Evolutionary conservation across 176 grass and related monocot species (phyloP), one percentile per base, ranked within the genome.

Genomic region (Phragmites australis): DNA sequence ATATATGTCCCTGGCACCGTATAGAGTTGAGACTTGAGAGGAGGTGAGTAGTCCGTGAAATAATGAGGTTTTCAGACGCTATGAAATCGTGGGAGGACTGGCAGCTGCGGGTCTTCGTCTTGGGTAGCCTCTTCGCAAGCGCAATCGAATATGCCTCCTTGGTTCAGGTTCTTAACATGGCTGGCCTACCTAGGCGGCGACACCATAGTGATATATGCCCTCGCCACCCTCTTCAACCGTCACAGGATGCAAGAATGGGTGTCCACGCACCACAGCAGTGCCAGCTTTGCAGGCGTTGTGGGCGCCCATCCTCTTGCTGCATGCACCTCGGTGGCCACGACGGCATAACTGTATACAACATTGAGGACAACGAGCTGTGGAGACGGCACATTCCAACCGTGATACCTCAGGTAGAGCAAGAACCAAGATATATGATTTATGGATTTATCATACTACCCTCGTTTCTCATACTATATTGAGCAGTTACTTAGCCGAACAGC

Each of bases 351-450:
- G 49, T 61, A 4, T 83, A 83, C 21, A 76, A 76, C 27, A 46
- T 83, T 0, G 72, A 76, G 9, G 81, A 76, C 18, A 83, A 83
- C 0, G 72, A 83, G 39, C 26, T 83, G 2, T 76, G 81, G 81
- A 32, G 0, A 6, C 37, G 72, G 5, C 49, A 83, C 17, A 2
- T 56, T 0, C 1, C 76, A 16, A 67, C 71, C 0, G 2, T 19
- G 0, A 0, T 31, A 1, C 67, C 81, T 5, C 82, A 84, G 71
- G 29, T 21, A 22, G 32, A 30, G 12, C 57, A 61, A 8, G 10
- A 1, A 26, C n/a, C n/a, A n/a, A n/a, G n/a, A n/a, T n/a, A n/a
- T n/a, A n/a, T n/a, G n/a, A n/a, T n/a, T n/a, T n/a, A n/a, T n/a
- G n/a, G n/a, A n/a, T n/a, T n/a, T n/a, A n/a, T n/a, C n/a, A n/a